Base-by-base conservation (phyloP, 345 rosid genomes). In the Eutrema yunnanense region DNA sequence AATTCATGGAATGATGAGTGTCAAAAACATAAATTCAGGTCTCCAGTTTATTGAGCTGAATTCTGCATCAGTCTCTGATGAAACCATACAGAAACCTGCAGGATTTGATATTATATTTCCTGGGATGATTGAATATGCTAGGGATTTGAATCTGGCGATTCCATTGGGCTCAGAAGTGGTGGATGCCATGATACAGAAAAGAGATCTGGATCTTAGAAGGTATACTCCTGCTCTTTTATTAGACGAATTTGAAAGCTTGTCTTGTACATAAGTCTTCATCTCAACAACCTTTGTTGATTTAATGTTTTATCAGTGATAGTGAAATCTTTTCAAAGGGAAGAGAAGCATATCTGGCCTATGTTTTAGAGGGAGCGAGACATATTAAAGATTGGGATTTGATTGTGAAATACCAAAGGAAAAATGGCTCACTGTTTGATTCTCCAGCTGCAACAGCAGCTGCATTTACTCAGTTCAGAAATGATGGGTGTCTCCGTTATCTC, bases 371-470 rank as follows among this genome's bases (percentile, higher is more conserved):
- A 74, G 81, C 84, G 67, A 81, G 85, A 16, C 78, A 77, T 27
- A 34, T 68, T 6, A 85, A 81, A 59, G 84, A 89, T 64, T 87
- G 92, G 96, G 86, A 82, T 75, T 73, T 71, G 83, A 75, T 85
- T 49, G 81, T 81, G 79, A 89, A 85, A 65, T 85, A 85, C 78
- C 92, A 90, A 73, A 82, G 87, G 61, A 83, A 77, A 77, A 84
- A 90, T 16, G 97, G 98, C 0, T 93, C 96, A 3, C 56, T 93
- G 72, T 93, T 85, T 65, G 82, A 93, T 79, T 93, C 97, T 67
- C 98, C 98, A 59, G 85, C 98, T 14, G 59, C 97, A 75, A 87
- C 98, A 54, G 98, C 97, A 41, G 90, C 90, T 54, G 90, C 94
- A 52, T 77, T 83, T 75, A 71, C 72, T 47, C 85, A 81, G 68